These are phyloP conservation scores for Phialemoniopsis sp. DNA, from an alignment of 2,329 filamentous ascomycete genomes.

Conservation along the genomic window DNA sequence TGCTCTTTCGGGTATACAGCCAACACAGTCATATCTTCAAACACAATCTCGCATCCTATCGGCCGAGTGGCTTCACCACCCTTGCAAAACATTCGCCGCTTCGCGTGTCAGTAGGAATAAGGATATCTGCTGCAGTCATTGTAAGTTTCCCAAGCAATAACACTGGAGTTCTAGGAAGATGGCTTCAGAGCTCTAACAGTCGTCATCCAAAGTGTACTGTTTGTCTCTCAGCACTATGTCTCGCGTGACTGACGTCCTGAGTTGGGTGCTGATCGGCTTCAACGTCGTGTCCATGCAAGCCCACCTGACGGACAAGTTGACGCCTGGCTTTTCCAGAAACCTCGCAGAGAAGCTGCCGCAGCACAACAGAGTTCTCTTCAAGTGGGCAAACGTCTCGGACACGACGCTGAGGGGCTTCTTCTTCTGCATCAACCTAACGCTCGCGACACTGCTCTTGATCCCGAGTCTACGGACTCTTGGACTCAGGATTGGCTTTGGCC, in stretches of 20 bases:
- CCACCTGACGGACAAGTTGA: not conserved
- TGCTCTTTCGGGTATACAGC: no score
- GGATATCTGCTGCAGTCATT: not conserved
- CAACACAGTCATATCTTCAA: no score
- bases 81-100: no score
- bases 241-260: not conserved
- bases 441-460: not conserved
- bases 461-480: slow-evolving; percentile 1
- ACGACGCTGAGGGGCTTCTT: slow-evolving; percentile 1
- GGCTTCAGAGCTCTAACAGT: slow-evolving; percentile 1
- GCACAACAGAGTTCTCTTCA: slow-evolving; percentile 2
- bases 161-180: not conserved
- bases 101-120: no score
- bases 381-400: not conserved
- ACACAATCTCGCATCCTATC: no score
- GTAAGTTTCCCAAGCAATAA: not conserved
- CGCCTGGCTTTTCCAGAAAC: not conserved
- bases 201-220: not conserved
- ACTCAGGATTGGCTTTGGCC: not conserved
- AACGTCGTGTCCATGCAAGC: slow-evolving; percentile 1
- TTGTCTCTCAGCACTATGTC: slow-evolving; percentile 1
- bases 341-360: slow-evolving; percentile 1
- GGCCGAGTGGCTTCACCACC: no score
- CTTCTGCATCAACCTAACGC: slow-evolving; percentile 1
- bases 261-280: slow-evolving; percentile 1